Evolutionary conservation across 2,329 filamentous ascomycete genomes (phyloP).

Genomic region (Leptographium galeiforme): DNA sequence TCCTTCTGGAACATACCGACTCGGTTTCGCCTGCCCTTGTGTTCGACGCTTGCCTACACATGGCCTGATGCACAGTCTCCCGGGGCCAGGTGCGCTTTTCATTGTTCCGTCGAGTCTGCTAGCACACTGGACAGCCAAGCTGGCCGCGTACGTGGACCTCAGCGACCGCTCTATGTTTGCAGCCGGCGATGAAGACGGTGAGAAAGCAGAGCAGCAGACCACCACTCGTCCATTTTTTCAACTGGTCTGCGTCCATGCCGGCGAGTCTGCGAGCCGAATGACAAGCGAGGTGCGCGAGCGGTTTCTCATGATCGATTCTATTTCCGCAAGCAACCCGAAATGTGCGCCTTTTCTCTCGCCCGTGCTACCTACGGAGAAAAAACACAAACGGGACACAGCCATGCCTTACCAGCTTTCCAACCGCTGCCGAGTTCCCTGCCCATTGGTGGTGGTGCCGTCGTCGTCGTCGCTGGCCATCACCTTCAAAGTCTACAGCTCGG

Average conservation of each 20-base stretch:
- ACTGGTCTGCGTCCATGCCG: not conserved
- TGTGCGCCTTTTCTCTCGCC: not conserved
- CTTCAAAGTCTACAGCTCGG: not conserved
- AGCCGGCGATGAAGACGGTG: not conserved
- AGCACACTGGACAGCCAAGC: not conserved
- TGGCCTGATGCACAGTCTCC: not conserved
- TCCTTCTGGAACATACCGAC: not conserved
- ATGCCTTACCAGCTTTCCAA: not conserved
- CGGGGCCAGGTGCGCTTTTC: not conserved
- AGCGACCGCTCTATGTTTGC: not conserved
- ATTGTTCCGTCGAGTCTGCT: not conserved
- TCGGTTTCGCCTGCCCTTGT: not conserved
- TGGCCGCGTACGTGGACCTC: not conserved
- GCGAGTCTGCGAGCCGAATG: not conserved
- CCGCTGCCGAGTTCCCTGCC: not conserved
- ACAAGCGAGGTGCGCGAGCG: not conserved
- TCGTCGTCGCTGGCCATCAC: not conserved
- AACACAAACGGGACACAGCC: not conserved
- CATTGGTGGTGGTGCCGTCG: not conserved
- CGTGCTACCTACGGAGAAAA: not conserved
- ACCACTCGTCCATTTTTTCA: not conserved
- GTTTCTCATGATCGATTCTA: not conserved
- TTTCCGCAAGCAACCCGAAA: not conserved
- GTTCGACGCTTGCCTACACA: not conserved
- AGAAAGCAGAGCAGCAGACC: not conserved